Base-by-base conservation (phyloP, 2,329 filamentous ascomycete species). In the Microsporum canis region DNA sequence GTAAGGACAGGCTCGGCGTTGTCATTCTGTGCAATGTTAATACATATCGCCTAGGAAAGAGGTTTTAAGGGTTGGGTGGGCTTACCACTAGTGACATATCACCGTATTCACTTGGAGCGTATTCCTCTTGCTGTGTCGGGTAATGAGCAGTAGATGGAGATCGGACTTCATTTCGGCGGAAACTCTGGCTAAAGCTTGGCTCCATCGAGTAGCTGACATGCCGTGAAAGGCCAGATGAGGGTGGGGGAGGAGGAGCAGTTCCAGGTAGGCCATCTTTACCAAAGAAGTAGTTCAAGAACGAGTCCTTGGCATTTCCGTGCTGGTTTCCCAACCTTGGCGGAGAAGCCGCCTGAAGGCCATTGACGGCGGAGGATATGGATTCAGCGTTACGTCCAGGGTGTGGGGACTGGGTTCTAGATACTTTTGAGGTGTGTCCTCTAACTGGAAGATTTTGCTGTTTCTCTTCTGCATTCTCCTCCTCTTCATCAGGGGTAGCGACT, bases 231-330 rank as follows among this genome's bases (percentile, higher is more conserved):
- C 74, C 76, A 63, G 55, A 57, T 6, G 55, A 57, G 41, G 55
- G 14, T 65, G 74, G 71, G 34, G 74, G 71, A 74, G 75, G 17
- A 23, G 17, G 17, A 53, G 78, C 70, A 63, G 77, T 69, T 62
- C 79, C 77, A 36, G 79, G 75, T 43, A 83, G 80, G 55, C 89
- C 89, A 64, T 99, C 94, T 72, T 99, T 97, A 68, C 94, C 91
- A 70, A 99, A 99, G 77, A 99, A 99, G 76, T 99, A 99, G 76
- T 92, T 97, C 64, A 99, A 76, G 79, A 99, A 99, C 0, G 91
- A 95, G 75, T 99, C 94, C 64, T 87, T 84, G 45, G 89, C 84
- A 61, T 86, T 85, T 57, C 82, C 72, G 3, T 78, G 78, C 65
- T 84, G 82, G 31, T 79, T 79, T 65, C 83, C 83, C 64, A 88